Conservation (phyloP, 805 yeast species). For the Kuraishia capsulata region DNA sequence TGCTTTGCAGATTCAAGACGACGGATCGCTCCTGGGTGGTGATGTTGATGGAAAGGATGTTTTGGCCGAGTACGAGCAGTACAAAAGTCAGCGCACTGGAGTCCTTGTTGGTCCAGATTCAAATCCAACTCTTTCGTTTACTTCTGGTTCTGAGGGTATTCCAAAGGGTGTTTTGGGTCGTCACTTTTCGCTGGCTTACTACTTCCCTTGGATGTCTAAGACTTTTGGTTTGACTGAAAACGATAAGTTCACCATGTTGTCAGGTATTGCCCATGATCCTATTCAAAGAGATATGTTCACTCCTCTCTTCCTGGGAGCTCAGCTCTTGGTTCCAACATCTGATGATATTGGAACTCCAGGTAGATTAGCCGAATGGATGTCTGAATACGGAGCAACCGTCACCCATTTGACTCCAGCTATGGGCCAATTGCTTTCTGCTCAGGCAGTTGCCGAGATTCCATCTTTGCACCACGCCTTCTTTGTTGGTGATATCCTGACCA, state of each 20-base stretch:
- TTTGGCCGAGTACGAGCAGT: constrained; percentile 34
- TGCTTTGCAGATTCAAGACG: constrained; percentile 65
- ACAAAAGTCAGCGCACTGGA: constrained; percentile 60
- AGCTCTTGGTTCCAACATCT: constrained; percentile 83
- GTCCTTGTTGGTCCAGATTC: constrained; percentile 96
- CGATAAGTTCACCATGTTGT: constrained; percentile 93
- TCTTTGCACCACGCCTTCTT: constrained; percentile 91
- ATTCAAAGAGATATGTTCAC: constrained; percentile 99
- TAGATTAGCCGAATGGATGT: constrained; percentile 95
- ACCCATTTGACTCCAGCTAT: constrained; percentile 98
- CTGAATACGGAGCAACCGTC: constrained; percentile 80
- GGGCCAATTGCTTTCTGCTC: constrained; percentile 96
- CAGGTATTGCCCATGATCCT: constrained; percentile 99
- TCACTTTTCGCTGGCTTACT: constrained; percentile 93
- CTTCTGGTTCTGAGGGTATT: constrained; percentile 96
- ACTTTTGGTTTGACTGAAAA: constrained; percentile 66
- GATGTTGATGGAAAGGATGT: constrained; percentile 33
- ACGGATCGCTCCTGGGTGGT: constrained; percentile 68
- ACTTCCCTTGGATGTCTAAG: constrained; percentile 97
- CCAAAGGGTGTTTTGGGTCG: constrained; percentile 99
- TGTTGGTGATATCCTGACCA: constrained; percentile 95
- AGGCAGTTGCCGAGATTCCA: constrained; percentile 83
- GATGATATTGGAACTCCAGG: constrained; percentile 99
- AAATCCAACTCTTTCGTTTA: constrained; percentile 92
- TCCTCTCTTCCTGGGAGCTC: constrained; percentile 93